Evolutionary conservation across 2,329 filamentous ascomycete species (phyloP).

Genomic region (Diaporthe citri): DNA sequence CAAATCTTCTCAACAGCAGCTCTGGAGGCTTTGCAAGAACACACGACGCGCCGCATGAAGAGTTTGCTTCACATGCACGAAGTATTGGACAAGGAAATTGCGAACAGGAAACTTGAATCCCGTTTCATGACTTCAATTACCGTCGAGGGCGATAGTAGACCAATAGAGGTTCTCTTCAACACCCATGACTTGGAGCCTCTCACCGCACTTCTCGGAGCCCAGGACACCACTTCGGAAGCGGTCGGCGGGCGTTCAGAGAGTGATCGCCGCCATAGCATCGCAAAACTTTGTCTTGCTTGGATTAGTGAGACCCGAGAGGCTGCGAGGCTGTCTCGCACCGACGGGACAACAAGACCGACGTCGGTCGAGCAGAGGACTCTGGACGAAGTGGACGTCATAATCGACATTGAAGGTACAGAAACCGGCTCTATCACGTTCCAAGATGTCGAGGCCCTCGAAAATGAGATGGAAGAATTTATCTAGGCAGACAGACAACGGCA

Average conservation of each 20-base stretch:
- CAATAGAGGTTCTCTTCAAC: background rate
- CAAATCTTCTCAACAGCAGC: slow-evolving; percentile 4
- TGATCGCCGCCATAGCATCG: background rate
- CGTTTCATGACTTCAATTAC: background rate
- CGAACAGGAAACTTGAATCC: background rate
- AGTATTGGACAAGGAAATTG: background rate
- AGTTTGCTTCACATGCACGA: background rate
- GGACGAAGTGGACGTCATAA: background rate
- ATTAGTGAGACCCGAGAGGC: background rate
- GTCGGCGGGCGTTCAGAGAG: background rate
- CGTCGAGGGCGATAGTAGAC: background rate
- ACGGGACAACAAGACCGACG: background rate
- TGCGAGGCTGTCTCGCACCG: background rate
- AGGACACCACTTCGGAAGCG: background rate
- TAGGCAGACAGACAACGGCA: background rate
- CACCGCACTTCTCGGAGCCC: background rate
- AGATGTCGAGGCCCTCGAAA: background rate
- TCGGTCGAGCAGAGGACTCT: background rate
- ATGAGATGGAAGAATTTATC: background rate
- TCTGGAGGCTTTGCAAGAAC: slow-evolving; percentile 5
- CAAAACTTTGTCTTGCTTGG: slow-evolving; percentile 4
- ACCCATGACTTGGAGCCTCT: background rate
- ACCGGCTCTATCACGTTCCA: background rate
- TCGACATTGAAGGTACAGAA: background rate
- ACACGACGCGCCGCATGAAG: background rate